Base-by-base conservation (phyloP, 2,329 filamentous ascomycete species). In the Xylaria sp. region DNA sequence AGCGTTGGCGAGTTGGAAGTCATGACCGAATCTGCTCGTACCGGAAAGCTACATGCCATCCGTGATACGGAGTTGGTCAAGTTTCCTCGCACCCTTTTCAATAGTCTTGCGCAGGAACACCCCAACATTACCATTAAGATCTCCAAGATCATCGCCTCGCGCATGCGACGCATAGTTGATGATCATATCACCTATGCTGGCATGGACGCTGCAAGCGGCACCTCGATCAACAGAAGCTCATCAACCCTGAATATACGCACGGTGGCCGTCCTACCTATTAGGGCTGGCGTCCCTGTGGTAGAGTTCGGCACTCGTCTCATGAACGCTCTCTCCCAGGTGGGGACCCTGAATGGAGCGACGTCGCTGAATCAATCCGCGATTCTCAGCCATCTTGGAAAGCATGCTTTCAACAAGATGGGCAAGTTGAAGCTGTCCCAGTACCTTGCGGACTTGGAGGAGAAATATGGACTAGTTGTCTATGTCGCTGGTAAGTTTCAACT, bases 71-170 rank as follows among this genome's bases (percentile, higher is more conserved):
- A 99, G 72, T 78, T 99, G 34, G 93, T 95, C 60, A 97, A 96
- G 69, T 96, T 99, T 61, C 94, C 94, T 0, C 90, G 93, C 60
- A 96, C 91, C 0, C 78, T 99, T 0, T 99, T 99, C 80, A 99
- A 99, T 78, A 99, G 94, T 70, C 83, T 99, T 56, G 94, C 94
- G 0, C 89, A 96, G 71, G 94, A 99, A 70, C 94, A 99, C 70
- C 94, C 94, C 4, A 95, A 92, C 49, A 99, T 99, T 70, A 97
- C 94, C 0, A 97, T 99, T 73, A 97, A 97, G 74, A 96, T 99
- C 34, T 97, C 94, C 1, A 99, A 97, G 74, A 94, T 99, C 67
- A 97, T 99, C 68, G 94, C 94, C 0, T 92, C 92, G 42, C 86
- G 94, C 2, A 97, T 99, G 94, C 83, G 93, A 62, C 84, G 90